These are phyloP conservation scores for Vachellia collinsii DNA, from an alignment of 306 rosid species.

Conservation along the genomic window DNA sequence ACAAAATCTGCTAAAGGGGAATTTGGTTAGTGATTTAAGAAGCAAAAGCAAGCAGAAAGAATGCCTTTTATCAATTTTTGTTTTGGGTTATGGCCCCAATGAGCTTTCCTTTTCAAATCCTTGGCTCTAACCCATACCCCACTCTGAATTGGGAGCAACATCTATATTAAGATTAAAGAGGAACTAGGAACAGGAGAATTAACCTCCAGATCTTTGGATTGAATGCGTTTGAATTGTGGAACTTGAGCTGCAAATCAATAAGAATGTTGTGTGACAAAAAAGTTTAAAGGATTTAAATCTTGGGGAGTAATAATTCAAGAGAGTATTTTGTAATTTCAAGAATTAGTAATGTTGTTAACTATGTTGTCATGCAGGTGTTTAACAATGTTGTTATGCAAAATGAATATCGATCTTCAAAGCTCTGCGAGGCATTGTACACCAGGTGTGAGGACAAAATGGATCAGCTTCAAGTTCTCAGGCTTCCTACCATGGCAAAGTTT, in stretches of 20 bases:
- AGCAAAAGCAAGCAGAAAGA: not conserved
- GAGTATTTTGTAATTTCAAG: not conserved
- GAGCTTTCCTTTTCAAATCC: not conserved
- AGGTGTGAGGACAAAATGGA: conserved; percentile 93
- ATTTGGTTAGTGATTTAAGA: not conserved
- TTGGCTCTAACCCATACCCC: not conserved
- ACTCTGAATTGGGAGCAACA: too few species aligned
- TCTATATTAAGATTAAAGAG: not conserved
- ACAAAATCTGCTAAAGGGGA: conserved; percentile 26
- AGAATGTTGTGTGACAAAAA: not conserved
- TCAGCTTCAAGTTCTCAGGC: conserved; percentile 87
- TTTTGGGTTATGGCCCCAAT: not conserved
- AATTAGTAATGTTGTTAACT: too few species aligned
- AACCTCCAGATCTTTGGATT: not conserved
- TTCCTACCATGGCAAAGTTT: conserved; percentile 96
- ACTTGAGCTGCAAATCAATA: not conserved
- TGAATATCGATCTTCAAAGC: conserved; percentile 81
- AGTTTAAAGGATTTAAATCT: not conserved
- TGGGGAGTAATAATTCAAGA: not conserved
- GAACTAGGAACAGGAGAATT: not conserved
- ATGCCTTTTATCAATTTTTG: not conserved
- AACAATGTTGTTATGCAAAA: conserved; percentile 67
- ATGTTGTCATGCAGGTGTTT: conserved; percentile 53
- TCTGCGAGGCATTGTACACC: conserved; percentile 80
- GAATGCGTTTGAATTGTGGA: not conserved